phyloP scores from a whole-genome alignment of 371 early-diverging fungal genomes.

The Umbelopsis sp. region DNA sequence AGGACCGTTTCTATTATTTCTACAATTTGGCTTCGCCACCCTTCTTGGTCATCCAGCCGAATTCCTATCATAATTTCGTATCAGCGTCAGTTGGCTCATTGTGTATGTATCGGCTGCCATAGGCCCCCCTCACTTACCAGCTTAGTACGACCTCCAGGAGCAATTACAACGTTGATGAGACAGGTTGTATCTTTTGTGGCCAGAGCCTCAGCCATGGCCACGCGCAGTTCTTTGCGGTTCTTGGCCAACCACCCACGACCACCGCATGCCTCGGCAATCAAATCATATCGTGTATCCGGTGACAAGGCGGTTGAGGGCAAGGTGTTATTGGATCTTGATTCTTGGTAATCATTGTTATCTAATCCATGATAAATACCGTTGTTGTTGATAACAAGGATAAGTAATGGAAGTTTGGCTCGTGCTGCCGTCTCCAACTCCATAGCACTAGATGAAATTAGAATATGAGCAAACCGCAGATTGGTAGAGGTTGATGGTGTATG shows the following conservation, averaged over 20 bases:
- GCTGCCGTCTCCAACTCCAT: conserved; percentile 84
- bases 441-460: conserved; percentile 39
- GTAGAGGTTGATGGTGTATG: too few species aligned
- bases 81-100: too few species aligned
- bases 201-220: conserved; percentile 59
- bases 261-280: conserved; percentile 68
- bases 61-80: conserved; percentile 23
- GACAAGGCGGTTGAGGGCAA: conserved; percentile 69
- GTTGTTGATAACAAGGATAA: conserved; percentile 81
- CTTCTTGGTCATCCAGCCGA: conserved; percentile 27
- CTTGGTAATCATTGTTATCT: conserved; percentile 41
- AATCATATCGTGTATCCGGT: conserved; percentile 72
- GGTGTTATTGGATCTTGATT: conserved; percentile 32
- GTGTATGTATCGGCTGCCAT: too few species aligned
- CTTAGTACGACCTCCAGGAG: conserved; percentile 53
- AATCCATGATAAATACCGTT: conserved; percentile 81
- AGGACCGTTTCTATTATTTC: neutral
- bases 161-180: conserved; percentile 56
- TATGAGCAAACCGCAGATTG: neutral
- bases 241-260: conserved; percentile 66
- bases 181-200: conserved; percentile 37
- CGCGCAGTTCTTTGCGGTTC: conserved; percentile 60
- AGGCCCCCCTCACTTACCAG: conserved; percentile 27
- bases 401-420: conserved; percentile 64
- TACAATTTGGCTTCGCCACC: conserved; percentile 18